These are phyloP conservation scores for Jamesozyma jinghongensis DNA, from an alignment of 805 yeast genomes.

Conservation along the genomic window DNA sequence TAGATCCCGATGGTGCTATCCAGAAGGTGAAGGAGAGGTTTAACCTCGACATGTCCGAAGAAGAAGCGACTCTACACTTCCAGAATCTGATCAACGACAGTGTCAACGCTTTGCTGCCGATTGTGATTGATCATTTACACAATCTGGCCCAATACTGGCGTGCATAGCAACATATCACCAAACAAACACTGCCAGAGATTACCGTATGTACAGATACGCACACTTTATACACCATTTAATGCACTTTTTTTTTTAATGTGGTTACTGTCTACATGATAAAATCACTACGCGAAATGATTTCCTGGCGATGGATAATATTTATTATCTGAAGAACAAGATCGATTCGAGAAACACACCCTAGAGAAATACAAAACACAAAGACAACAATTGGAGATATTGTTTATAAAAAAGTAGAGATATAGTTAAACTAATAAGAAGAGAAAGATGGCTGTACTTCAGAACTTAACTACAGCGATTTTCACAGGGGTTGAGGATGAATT, in stretches of 20 bases:
- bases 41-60: slow-evolving; percentile 87
- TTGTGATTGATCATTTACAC: slow-evolving; percentile 90
- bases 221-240: background rate
- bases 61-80: slow-evolving; percentile 91
- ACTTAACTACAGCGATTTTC: too few species aligned
- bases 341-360: too few species aligned
- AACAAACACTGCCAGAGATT: too few species aligned
- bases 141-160: slow-evolving; percentile 98
- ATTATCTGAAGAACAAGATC: too few species aligned
- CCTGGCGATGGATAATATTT: too few species aligned
- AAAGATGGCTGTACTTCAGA: background rate
- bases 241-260: too few species aligned
- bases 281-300: too few species aligned
- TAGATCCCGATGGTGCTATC: slow-evolving; percentile 79
- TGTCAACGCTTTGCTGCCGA: slow-evolving; percentile 87
- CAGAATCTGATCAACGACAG: slow-evolving; percentile 90
- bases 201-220: background rate
- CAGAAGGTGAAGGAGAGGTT: slow-evolving; percentile 91
- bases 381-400: too few species aligned
- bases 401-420: too few species aligned
- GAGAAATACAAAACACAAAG: too few species aligned
- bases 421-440: background rate
- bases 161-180: slow-evolving; percentile 41
- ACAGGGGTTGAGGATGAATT: too few species aligned
- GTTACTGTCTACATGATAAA: too few species aligned